Conservation (phyloP, 805 yeast species). For the Saccharomycodes ludwigii region DNA sequence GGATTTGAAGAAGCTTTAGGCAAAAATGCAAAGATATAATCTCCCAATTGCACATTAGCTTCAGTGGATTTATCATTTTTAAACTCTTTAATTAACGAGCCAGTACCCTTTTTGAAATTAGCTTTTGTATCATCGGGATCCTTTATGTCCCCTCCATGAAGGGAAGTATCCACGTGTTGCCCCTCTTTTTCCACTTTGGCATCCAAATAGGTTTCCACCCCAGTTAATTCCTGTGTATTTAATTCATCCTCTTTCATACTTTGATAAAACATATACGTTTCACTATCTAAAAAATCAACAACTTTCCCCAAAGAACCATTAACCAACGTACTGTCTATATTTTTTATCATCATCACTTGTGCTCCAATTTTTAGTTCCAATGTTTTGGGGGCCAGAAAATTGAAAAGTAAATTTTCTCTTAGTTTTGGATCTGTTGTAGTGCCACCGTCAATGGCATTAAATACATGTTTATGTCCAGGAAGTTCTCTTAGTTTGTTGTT, state of each 20-base stretch:
- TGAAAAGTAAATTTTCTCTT: slow-evolving; percentile 34
- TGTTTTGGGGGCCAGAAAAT: slow-evolving; percentile 50
- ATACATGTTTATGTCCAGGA: slow-evolving; percentile 32
- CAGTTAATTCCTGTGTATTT: slow-evolving; percentile 11
- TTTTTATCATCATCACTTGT: slow-evolving; percentile 75
- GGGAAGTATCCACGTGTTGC: slow-evolving; percentile 4
- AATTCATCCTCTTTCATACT: slow-evolving; percentile 12
- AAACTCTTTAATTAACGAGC: too few relatives aligned
- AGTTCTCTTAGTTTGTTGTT: slow-evolving; percentile 33
- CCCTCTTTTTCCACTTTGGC: slow-evolving; percentile 13
- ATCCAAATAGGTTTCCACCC: slow-evolving; percentile 9
- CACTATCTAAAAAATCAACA: slow-evolving; percentile 41
- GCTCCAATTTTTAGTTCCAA: slow-evolving; percentile 55
- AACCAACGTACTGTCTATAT: slow-evolving; percentile 57
- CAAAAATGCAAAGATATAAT: slow-evolving; percentile 38
- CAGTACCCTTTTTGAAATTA: too few relatives aligned
- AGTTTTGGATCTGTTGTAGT: slow-evolving; percentile 26
- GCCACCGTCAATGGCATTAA: slow-evolving; percentile 46
- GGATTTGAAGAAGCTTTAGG: slow-evolving; percentile 15
- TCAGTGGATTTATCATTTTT: slow-evolving; percentile 8
- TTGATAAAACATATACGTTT: slow-evolving; percentile 32
- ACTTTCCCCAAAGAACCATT: slow-evolving; percentile 72
- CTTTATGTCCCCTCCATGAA: slow-evolving; percentile 12
- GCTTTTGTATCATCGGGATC: too few relatives aligned
- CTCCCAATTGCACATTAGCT: slow-evolving; percentile 23